A percentile compares a stretch with the other conserved stretches of the same genome.
These are phyloP conservation scores for Amanita muscaria DNA, from an alignment of 768 basidiomycete genomes.

Conservation along the genomic window DNA sequence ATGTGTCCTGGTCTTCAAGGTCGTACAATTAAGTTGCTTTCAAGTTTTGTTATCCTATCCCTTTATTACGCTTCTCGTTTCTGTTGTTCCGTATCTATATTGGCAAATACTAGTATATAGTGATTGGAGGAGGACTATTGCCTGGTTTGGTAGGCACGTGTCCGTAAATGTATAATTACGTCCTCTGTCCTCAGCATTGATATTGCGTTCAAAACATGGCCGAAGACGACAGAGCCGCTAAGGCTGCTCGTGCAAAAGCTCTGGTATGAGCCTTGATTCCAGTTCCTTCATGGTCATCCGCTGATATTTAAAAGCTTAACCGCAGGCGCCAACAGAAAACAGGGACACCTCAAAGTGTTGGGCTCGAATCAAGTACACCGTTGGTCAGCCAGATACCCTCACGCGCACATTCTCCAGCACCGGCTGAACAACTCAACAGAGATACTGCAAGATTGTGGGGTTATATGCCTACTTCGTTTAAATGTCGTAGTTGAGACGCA, in stretches of 20 bases:
- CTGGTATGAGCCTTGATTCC: no score
- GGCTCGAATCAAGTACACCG: constrained; percentile 30
- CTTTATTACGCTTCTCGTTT: background rate
- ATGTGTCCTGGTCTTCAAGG: background rate
- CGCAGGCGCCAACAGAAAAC: constrained; percentile 72
- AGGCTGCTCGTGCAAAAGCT: constrained; percentile 77
- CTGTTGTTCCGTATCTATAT: constrained; percentile 4
- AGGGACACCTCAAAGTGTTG: constrained; percentile 28
- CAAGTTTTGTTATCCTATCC: constrained; percentile 2
- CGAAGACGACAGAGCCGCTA: constrained; percentile 73
- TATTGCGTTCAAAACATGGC: constrained; percentile 29
- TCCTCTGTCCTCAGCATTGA: no score
- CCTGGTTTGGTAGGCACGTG: no score
- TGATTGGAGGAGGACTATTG: no score
- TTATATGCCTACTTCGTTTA: constrained; percentile 1
- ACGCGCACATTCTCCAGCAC: constrained; percentile 23
- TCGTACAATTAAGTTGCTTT: background rate
- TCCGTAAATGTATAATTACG: no score
- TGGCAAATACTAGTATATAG: no score
- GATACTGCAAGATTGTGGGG: constrained; percentile 1
- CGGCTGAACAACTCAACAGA: background rate
- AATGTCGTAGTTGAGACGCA: background rate
- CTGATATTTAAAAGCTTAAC: constrained; percentile 48
- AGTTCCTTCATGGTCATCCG: constrained; percentile 14
- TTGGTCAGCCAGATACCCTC: constrained; percentile 34